Percentiles rank a stretch among this genome's conserved stretches.
Evolutionary conservation across 306 rosid species (phyloP).

Genomic region (Sesbania bispinosa): DNA sequence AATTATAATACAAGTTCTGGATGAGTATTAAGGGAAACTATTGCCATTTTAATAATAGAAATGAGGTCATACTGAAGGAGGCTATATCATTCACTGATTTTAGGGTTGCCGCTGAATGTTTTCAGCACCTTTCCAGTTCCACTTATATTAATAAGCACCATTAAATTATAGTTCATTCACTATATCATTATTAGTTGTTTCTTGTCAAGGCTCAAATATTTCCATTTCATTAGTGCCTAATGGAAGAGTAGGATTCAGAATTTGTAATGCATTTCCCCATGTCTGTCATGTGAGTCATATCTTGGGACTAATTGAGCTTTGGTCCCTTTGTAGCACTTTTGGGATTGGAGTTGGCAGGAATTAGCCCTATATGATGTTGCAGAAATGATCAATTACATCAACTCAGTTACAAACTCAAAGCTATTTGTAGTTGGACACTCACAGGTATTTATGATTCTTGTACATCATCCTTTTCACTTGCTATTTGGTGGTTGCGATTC

Average conservation of each 20-base stretch:
- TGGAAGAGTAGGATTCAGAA: not conserved
- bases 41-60: not conserved
- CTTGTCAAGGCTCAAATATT: not conserved
- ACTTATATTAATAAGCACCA: not conserved
- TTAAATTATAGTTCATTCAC: not conserved
- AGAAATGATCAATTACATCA: slow-evolving; percentile 62
- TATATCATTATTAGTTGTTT: not conserved
- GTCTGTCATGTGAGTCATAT: slow-evolving; percentile 13
- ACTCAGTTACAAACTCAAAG: slow-evolving; percentile 52
- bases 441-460: slow-evolving; percentile 54
- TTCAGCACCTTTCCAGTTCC: slow-evolving; percentile 8
- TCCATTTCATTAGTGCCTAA: not conserved
- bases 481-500: slow-evolving; percentile 4
- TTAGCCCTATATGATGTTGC: slow-evolving; percentile 73
- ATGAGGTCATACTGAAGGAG: not conserved
- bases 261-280: not conserved
- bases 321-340: slow-evolving; percentile 61
- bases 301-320: slow-evolving; percentile 16
- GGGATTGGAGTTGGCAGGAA: slow-evolving; percentile 99
- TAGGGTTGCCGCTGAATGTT: not conserved
- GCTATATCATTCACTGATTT: not conserved
- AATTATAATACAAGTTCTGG: not conserved
- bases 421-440: slow-evolving; percentile 86
- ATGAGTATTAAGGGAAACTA: not conserved
- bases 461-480: not conserved